phyloP scores from a whole-genome alignment of 441 rosid genomes.

The Erodium texanum region DNA sequence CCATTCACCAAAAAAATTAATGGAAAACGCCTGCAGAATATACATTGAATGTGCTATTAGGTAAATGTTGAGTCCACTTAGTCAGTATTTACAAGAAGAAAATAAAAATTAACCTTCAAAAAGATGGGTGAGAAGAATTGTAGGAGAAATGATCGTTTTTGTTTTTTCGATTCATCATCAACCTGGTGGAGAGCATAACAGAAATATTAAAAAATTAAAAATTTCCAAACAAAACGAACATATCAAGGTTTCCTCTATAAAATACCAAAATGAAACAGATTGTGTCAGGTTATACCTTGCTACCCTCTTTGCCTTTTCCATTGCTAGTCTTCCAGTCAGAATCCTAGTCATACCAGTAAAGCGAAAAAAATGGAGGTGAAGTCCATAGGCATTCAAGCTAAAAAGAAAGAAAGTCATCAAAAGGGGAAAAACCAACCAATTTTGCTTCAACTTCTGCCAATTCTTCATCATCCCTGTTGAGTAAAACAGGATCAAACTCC shows the following conservation, averaged over 20 bases:
- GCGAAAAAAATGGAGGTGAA: constrained; percentile 10
- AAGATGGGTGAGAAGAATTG: constrained; percentile 84
- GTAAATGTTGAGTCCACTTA: constrained; percentile 7
- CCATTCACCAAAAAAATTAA: constrained; percentile 94
- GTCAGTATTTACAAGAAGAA: not conserved
- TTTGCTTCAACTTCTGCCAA: constrained; percentile 88
- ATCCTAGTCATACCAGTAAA: constrained; percentile 35
- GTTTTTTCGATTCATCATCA: constrained; percentile 69
- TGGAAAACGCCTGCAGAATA: constrained; percentile 76
- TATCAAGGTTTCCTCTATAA: not conserved
- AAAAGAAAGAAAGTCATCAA: constrained; percentile 9
- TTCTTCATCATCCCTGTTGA: constrained; percentile 64
- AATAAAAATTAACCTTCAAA: constrained; percentile 55
- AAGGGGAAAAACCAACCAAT: constrained; percentile 40
- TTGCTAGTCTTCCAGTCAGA: constrained; percentile 54
- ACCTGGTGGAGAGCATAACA: constrained; percentile 29
- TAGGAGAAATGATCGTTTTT: constrained; percentile 52
- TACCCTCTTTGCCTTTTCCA: constrained; percentile 37
- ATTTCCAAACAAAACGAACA: not conserved
- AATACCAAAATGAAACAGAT: not conserved
- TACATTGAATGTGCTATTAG: constrained; percentile 12
- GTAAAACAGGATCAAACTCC: constrained; percentile 12
- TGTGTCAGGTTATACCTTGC: constrained; percentile 37
- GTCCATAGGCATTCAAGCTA: constrained; percentile 13
- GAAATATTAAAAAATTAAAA: not conserved